Evolutionary conservation across 2,329 filamentous ascomycete genomes (phyloP).

Genomic region (Rhexocercosporidium sp.): DNA sequence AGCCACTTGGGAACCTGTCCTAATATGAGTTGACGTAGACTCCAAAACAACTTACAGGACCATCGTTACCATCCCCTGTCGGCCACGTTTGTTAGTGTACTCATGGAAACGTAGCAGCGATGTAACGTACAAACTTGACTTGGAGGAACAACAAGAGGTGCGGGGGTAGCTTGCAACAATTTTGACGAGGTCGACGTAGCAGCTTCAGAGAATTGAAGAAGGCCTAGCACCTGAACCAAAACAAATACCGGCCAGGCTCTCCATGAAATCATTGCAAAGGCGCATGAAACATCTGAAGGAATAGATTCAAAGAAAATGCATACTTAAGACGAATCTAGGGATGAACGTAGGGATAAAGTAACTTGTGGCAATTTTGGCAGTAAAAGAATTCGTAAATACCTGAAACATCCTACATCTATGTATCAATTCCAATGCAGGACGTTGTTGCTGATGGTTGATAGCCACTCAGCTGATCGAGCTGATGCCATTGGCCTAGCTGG

Average conservation of each 20-base stretch:
- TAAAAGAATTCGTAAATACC: not conserved
- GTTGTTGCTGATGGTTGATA: constrained; percentile 7
- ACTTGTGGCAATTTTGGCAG: not conserved
- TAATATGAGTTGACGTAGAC: not conserved
- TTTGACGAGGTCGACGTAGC: constrained; percentile 20
- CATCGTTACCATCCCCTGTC: constrained; percentile 38
- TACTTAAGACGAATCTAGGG: not conserved
- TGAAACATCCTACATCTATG: constrained; percentile 13
- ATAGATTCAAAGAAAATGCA: not conserved
- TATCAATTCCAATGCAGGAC: not conserved
- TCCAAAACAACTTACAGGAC: constrained; percentile 15
- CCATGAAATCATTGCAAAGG: constrained; percentile 28
- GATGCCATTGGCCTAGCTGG: constrained; percentile 4
- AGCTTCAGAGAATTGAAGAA: constrained; percentile 20
- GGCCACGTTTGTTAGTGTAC: not conserved
- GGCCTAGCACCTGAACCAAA: constrained; percentile 1
- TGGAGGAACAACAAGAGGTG: constrained; percentile 30
- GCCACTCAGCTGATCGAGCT: constrained; percentile 8
- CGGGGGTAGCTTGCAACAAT: constrained; percentile 11
- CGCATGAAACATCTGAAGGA: constrained; percentile 9
- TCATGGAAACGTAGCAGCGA: not conserved
- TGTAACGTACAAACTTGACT: constrained; percentile 30
- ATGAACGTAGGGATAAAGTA: not conserved
- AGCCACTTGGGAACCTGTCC: not conserved
- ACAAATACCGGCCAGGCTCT: constrained; percentile 21